These are phyloP conservation scores for Flaveria linearis DNA, from an alignment of 129 eudicot genomes.

Conservation along the genomic window DNA sequence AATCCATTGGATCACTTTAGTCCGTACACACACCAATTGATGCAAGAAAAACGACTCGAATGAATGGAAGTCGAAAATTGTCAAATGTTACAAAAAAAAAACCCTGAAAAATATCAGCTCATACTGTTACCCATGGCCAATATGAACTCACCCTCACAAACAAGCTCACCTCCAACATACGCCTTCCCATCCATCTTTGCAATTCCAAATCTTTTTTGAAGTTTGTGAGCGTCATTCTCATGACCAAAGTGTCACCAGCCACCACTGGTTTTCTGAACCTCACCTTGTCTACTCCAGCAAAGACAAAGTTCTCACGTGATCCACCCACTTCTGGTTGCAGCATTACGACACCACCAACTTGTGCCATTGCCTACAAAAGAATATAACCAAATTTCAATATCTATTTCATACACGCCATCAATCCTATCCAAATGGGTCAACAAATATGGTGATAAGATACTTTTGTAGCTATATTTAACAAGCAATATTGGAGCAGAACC, in stretches of 20 bases:
- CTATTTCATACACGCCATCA: not conserved
- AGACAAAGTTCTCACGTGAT: constrained; percentile 81
- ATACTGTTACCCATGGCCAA: constrained; percentile 85
- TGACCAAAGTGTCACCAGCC: constrained; percentile 94
- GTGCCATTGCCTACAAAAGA: constrained; percentile 88
- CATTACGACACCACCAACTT: constrained; percentile 98
- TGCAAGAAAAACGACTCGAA: constrained; percentile 16
- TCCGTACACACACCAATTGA: constrained; percentile 20
- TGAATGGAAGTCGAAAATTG: constrained; percentile 12
- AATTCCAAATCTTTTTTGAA: constrained; percentile 91
- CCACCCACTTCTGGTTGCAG: constrained; percentile 98
- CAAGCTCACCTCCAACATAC: constrained; percentile 88
- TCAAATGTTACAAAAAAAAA: constrained; percentile 9
- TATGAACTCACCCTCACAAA: constrained; percentile 95
- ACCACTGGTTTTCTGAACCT: constrained; percentile 93
- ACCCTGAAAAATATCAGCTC: not conserved
- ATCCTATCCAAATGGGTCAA: not conserved
- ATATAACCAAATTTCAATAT: not conserved
- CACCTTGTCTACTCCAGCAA: constrained; percentile 96
- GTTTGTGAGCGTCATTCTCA: constrained; percentile 89
- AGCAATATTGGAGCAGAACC: not conserved
- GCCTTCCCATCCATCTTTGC: constrained; percentile 99
- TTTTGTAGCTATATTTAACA: not conserved
- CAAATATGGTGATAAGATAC: not conserved
- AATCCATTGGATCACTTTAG: constrained; percentile 24